Base-by-base conservation (phyloP, 2,329 filamentous ascomycete species). In the Colletotrichum sp. region DNA sequence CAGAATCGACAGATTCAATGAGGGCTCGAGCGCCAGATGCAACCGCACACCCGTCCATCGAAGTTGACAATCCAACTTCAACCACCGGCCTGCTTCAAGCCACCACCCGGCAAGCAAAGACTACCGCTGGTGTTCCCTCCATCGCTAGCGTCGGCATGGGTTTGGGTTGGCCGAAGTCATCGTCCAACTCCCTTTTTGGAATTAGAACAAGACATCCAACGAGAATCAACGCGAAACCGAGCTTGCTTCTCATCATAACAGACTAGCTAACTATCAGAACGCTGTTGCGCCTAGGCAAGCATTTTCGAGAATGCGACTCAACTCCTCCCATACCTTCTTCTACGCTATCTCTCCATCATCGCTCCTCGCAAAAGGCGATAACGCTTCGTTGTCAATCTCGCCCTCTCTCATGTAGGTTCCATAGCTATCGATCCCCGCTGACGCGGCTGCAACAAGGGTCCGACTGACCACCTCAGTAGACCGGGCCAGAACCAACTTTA, bases 131-230 rank as follows among this genome's bases (percentile, higher is more conserved):
- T 38, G 0, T 38, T 38, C 36, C 38, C 38, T 47, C 9, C 3
- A 2, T n/a, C 38, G 18, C 9, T 21, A 1, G 5, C 18, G 18
- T 9, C 43, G 43, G 38, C 18, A 5, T 47, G 2, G 1, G 3
- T 4, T 11, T 47, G 1, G 18, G 9, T 47, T 47, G 38, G 38
- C 18, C 8, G 18, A 1, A 47, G 9, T 47, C 12, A 47, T 47
- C 2, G 18, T 47, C 11, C 3, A 21, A 47, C 1, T 21, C 3
- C 18, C 11, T 47, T 11, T 5, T 33, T n/a, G 16, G 3, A 11
- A 21, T n/a, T 0, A 21, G 18, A 47, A 0, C 11, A 47, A n/a
- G 43, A 3, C 18, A 1, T 12, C 1, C 31, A 21, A 47, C 0
- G 43, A 21, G 43, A 47, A 21, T 3, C 43, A 8, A 13, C 7